Evolutionary conservation across 2,329 filamentous ascomycete species (phyloP), one percentile per base, ranked within the genome.

Genomic region (Pyrenophora teres): DNA sequence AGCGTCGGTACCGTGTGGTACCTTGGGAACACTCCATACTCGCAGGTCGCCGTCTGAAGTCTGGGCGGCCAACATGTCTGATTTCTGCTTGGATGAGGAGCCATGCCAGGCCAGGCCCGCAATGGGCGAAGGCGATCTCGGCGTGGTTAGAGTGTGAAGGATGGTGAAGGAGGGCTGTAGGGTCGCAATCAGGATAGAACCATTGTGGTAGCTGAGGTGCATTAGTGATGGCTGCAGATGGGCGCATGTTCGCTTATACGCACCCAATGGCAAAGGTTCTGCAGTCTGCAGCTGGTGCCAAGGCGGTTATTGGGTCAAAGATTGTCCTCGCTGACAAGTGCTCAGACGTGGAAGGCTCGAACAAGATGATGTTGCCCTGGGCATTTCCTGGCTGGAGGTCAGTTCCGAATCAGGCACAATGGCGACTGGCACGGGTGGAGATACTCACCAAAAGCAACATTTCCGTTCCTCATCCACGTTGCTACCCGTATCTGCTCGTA

Each of bases 251-350:
- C 37, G 23, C 6, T 2, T 21, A 35, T 47, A 56, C 82, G 68
- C 81, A 96, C 90, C 94, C 94, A 74, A 99, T 94, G 5, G 94
- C 93, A 80, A 96, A 97, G 8, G 92, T 97, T 63, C 90, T 85
- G 75, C 91, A 97, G 73, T 99, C 94, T 13, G 88, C 81, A 21
- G 90, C 87, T 19, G 94, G 94, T 38, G 94, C 93, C 57, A 99
- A 77, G 47, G 94, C 88, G n/a, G 92, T 97, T 44, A 99, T 90
- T 25, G 93, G 89, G 66, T 97, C 94, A 70, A 95, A 95, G 57
- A 97, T 90, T 1, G 94, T 99, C 67, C 92, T 84, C 27, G 90
- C 86, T 4, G 92, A 96, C 39, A 96, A 86, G 70, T 97, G 92
- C 72, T 99, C 94, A 6, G 90, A 93, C 1, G 92, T 96, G 13